Evolutionary conservation across 2,329 filamentous ascomycete species (phyloP).

Genomic region (Xylaria hypoxylon): DNA sequence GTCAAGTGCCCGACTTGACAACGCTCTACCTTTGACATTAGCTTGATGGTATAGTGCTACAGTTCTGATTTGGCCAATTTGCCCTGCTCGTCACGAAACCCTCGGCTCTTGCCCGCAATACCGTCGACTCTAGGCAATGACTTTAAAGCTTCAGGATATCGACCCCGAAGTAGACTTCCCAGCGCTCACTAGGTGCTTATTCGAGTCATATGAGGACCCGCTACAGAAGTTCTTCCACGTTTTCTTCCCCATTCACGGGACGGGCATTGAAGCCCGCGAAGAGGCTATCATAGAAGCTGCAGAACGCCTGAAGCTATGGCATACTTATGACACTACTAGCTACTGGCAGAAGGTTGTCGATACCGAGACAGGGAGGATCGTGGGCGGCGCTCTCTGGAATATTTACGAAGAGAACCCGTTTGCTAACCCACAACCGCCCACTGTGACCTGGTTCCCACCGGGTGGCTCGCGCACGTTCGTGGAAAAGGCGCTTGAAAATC

Average conservation of each 20-base stretch:
- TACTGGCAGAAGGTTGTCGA: constrained; percentile 18
- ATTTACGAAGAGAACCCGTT: constrained; percentile 47
- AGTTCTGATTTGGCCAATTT: neutral
- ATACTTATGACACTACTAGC: constrained; percentile 19
- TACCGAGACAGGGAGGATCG: constrained; percentile 8
- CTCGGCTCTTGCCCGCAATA: neutral
- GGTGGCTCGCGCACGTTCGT: constrained; percentile 4
- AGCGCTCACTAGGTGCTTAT: constrained; percentile 39
- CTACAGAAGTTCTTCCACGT: constrained; percentile 46
- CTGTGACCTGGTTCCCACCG: constrained; percentile 41
- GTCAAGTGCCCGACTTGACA: neutral
- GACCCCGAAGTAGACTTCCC: constrained; percentile 45
- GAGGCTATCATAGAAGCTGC: constrained; percentile 44
- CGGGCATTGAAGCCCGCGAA: constrained; percentile 37
- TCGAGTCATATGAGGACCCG: constrained; percentile 46
- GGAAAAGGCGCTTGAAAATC: constrained; percentile 15
- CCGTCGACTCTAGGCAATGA: constrained; percentile 5
- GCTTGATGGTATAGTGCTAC: neutral
- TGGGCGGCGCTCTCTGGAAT: constrained; percentile 18
- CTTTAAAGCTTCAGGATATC: constrained; percentile 36
- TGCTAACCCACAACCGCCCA: constrained; percentile 20
- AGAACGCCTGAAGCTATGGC: constrained; percentile 13
- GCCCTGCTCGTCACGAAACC: neutral
- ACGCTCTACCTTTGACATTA: neutral
- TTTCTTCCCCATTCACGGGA: constrained; percentile 45